Evolutionary conservation across 2,329 filamentous ascomycete genomes (phyloP).

Genomic region (Mycosphaerelloides madeirae): DNA sequence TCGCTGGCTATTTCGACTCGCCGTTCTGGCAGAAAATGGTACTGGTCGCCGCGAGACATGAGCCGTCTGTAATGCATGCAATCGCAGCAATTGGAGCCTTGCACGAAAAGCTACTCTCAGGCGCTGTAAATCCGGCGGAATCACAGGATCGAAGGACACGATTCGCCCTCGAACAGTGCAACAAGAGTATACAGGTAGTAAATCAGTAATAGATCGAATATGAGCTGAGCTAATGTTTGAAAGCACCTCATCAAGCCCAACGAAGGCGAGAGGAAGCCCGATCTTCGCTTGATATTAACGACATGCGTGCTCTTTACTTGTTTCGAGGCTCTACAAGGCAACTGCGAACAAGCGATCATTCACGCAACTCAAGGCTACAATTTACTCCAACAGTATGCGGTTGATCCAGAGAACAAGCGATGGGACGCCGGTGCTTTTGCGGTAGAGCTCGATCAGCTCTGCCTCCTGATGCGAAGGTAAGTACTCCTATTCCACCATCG

Average conservation of each 20-base stretch:
- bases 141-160: conserved; percentile 9
- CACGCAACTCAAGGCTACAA: conserved; percentile 23
- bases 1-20: conserved; percentile 25
- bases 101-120: conserved; percentile 22
- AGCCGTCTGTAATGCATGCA: conserved; percentile 22
- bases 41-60: conserved; percentile 17
- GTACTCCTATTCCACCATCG: not conserved
- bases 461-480: conserved; percentile 16
- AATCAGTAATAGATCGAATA: too few relatives aligned
- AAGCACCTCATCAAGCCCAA: conserved; percentile 9
- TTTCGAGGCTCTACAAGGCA: conserved; percentile 24
- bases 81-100: conserved; percentile 21
- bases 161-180: conserved; percentile 25
- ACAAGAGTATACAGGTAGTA: conserved; percentile 21
- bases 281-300: conserved; percentile 22
- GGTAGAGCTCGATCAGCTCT: conserved; percentile 22
- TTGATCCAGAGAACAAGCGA: conserved; percentile 14
- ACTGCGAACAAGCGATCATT: conserved; percentile 24
- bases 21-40: conserved; percentile 26
- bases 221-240: not conserved
- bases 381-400: conserved; percentile 19
- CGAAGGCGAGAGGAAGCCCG: conserved; percentile 7
- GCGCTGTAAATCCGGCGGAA: conserved; percentile 12
- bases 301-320: conserved; percentile 24
- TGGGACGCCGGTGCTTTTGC: conserved; percentile 18